Percentiles rank a stretch among this genome's conserved stretches.
phyloP scores from a whole-genome alignment of 129 eudicot species.

The Artemisia annua region DNA sequence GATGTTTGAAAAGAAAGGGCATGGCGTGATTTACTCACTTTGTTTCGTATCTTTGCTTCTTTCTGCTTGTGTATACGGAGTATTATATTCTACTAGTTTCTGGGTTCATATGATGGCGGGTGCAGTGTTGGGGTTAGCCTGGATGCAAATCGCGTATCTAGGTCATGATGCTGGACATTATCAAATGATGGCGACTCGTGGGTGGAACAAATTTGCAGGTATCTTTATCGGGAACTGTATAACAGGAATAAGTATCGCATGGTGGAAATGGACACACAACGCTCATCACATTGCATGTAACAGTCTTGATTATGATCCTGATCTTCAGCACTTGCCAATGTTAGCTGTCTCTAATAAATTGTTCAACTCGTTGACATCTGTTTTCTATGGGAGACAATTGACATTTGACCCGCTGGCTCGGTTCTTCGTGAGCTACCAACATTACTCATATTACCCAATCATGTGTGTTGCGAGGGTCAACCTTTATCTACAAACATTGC shows the following conservation, averaged over 20 bases:
- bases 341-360: constrained; percentile 32
- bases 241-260: constrained; percentile 42
- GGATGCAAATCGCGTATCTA: constrained; percentile 42
- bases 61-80: constrained; percentile 32
- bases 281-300: constrained; percentile 49
- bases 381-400: constrained; percentile 36
- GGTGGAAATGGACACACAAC: constrained; percentile 51
- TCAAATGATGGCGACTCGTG: constrained; percentile 44
- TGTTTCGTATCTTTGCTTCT: constrained; percentile 35
- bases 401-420: constrained; percentile 27
- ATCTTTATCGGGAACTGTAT: constrained; percentile 41
- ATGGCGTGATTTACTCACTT: constrained; percentile 40
- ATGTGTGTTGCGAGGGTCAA: constrained; percentile 45
- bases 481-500: constrained; percentile 35
- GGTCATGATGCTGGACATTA: constrained; percentile 46
- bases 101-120: constrained; percentile 37
- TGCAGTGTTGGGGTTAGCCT: constrained; percentile 36
- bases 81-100: constrained; percentile 29
- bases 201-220: constrained; percentile 45
- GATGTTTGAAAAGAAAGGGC: constrained; percentile 45
- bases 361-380: constrained; percentile 28
- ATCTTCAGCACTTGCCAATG: constrained; percentile 39
- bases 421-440: constrained; percentile 42
- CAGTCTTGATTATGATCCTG: constrained; percentile 43
- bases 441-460: constrained; percentile 42